Evolutionary conservation across 257 asterid species (phyloP).

Genomic region (Penstemon eatonii): DNA sequence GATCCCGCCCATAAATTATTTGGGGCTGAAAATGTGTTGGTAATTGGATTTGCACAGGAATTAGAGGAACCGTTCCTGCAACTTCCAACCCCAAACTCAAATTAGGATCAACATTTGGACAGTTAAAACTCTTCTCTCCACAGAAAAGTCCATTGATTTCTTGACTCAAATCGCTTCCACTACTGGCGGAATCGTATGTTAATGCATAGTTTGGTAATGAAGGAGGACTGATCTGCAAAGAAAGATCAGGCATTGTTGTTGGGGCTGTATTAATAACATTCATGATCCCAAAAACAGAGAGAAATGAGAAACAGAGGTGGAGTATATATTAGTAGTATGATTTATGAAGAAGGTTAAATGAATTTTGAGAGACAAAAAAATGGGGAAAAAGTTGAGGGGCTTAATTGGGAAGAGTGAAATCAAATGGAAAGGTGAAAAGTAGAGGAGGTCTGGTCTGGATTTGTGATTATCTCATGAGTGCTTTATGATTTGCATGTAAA

Average conservation of each 20-base stretch:
- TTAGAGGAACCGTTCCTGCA: slow-evolving; percentile 14
- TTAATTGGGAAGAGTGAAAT: slow-evolving; percentile 2
- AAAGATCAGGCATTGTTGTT: slow-evolving; percentile 1
- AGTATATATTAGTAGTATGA: slow-evolving; percentile 31
- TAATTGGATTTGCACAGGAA: background rate
- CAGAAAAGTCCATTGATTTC: slow-evolving; percentile 34
- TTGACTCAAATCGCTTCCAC: slow-evolving; percentile 76
- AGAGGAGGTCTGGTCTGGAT: background rate
- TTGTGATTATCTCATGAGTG: slow-evolving; percentile 56
- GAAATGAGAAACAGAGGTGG: background rate
- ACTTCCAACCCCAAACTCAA: slow-evolving; percentile 53
- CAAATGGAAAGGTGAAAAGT: background rate
- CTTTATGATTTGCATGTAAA: slow-evolving; percentile 59
- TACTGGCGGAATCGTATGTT: slow-evolving; percentile 53
- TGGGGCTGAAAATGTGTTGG: slow-evolving; percentile 44
- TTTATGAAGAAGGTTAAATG: slow-evolving; percentile 67
- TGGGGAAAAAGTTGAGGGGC: background rate
- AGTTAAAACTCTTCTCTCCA: slow-evolving; percentile 23
- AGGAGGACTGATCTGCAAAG: slow-evolving; percentile 49
- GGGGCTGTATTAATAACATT: background rate
- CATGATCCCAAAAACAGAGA: background rate
- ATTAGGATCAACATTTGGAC: slow-evolving; percentile 33
- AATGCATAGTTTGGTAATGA: slow-evolving; percentile 18
- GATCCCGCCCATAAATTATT: slow-evolving; percentile 36
- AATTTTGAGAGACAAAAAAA: background rate